Evolutionary conservation across 2,329 filamentous ascomycete species (phyloP), one percentile per base, ranked within the genome.

Genomic region (Grosmannia clavigera): DNA sequence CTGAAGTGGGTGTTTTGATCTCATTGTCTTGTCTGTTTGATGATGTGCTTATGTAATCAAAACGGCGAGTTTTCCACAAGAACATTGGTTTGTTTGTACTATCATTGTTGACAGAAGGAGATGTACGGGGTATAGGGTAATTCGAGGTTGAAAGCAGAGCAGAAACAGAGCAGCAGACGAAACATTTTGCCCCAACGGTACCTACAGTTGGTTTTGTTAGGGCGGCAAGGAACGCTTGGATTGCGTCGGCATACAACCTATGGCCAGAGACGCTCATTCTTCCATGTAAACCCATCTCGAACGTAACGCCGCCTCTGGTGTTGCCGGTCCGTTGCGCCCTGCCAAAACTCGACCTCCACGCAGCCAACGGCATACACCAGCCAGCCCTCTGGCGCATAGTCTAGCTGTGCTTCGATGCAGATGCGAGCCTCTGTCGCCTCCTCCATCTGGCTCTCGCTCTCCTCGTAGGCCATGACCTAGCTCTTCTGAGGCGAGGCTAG

Each of bases 311-410:
- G 46, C 11, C 63, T 58, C 25, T 58, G 35, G 55, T 64, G 63
- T 19, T 62, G 52, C 14, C 63, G 60, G 48, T 63, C 58, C 22
- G 43, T 55, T 6, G 60, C 58, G 7, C 63, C 63, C 50, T 64
- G 63, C 63, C 63, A 64, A 40, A 64, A 64, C 40, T 64, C 63
- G 3, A 61, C 63, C 10, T 55, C 57, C 16, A 48, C 53, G 19
- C 61, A 58, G 4, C 29, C 40, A 27, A 64, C 63, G 43, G 61
- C 61, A n/a, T 60, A 63, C 12, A 64, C 60, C 29, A 58, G 35
- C 63, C 63, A 64, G 11, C 54, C 46, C 7, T 60, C 35, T n/a
- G 55, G 33, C 4, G 57, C 61, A 40, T 63, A 62, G n/a, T 57
- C 61, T 6, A 61, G 60, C 25, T 64, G 31, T n/a, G 16, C 7